phyloP scores from a whole-genome alignment of 441 rosid genomes.

The Daphne laureola region DNA sequence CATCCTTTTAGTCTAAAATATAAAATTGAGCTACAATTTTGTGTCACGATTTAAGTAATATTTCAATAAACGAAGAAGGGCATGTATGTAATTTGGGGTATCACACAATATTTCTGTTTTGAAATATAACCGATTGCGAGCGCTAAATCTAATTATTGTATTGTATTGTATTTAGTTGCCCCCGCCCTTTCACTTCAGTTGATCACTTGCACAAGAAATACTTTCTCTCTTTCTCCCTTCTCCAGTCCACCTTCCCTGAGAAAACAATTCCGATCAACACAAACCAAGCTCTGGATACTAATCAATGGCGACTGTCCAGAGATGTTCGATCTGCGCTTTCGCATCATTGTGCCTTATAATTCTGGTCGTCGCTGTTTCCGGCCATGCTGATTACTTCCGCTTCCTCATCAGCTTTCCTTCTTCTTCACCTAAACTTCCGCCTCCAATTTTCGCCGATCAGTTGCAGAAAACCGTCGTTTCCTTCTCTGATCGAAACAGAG shows the following conservation, averaged over 20 bases:
- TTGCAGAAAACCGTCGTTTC: constrained; percentile 9
- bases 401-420: constrained; percentile 8
- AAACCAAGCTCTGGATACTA: not conserved
- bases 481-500: constrained; percentile 22
- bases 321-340: constrained; percentile 5
- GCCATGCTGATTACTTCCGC: not conserved
- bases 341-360: not conserved
- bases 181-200: constrained; percentile 10
- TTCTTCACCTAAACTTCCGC: constrained; percentile 11
- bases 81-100: not conserved
- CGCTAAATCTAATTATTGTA: too few species aligned
- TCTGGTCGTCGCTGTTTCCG: constrained; percentile 7
- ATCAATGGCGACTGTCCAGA: constrained; percentile 10
- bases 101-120: not conserved
- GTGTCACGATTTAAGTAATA: too few species aligned
- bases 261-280: constrained; percentile 8
- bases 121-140: not conserved
- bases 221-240: constrained; percentile 13
- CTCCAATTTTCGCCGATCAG: constrained; percentile 21
- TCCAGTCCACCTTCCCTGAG: constrained; percentile 10
- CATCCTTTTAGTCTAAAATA: too few species aligned
- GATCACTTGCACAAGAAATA: not conserved
- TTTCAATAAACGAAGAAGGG: too few species aligned
- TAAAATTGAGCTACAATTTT: too few species aligned
- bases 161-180: too few species aligned